Base-by-base conservation (phyloP, 1,284 basidiomycete species). In the Ustilago nuda region DNA sequence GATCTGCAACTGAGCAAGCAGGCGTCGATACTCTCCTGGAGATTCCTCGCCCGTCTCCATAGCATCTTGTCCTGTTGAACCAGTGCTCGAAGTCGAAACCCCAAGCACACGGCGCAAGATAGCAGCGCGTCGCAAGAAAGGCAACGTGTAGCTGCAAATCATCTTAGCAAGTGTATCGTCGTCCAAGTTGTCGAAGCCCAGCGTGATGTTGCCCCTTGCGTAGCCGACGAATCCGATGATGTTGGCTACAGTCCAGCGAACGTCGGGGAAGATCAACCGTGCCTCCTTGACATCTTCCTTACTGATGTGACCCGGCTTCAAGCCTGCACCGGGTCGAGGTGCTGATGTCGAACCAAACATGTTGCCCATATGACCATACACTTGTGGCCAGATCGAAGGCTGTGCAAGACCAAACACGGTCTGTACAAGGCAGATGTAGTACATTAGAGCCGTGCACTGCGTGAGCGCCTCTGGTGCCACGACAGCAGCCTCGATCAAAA, bases 71-170 rank as follows among this genome's bases (percentile, higher is more conserved):
- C 41, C 41, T 1, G 50, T 39, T 8, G 12, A 32, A 2, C 36
- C 56, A 15, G 8, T 32, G 12, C 50, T 41, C 23, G 35, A 48
- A 17, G 36, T 46, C 37, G 59, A 30, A 12, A 67, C 52, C 4
- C 74, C 72, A 3, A 94, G 88, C 1, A 93, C 90, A 13, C 92
- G 91, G 75, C 92, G 93, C 9, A 98, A 89, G 45, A 98, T 93
- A 7, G 94, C 92, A 0, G 93, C 93, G 5, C 93, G 91, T 41
- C 95, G 92, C n/a, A 98, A 89, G 89, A 98, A 98, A 1, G 95
- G 95, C 8, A 99, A 88, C 0, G 94, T 95, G 87, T 95, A 94
- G 0, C 91, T 89, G 84, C 96, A 95, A 53, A 98, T 87, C 56
- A 96, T 87, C 86, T 93, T 94, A 82, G 95, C 93, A 60, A 98